A percentile compares a stretch with the other conserved stretches of the same genome.
These are phyloP conservation scores for Senecio squalidus DNA, from an alignment of 140 eudicot genomes.

Conservation along the genomic window DNA sequence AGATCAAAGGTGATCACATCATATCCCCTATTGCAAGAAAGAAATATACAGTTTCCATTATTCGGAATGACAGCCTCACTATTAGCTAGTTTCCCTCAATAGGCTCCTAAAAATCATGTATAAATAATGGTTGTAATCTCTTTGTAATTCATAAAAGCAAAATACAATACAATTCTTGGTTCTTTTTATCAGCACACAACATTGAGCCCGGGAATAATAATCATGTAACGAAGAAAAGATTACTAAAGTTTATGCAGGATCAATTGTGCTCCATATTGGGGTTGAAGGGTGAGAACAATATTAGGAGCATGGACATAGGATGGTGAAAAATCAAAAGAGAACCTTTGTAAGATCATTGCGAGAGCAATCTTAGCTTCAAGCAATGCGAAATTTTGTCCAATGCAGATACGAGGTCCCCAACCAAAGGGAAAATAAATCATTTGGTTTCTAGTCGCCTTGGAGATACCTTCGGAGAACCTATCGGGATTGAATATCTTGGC, in stretches of 20 bases:
- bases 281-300: slow-evolving; percentile 28
- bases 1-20: not conserved
- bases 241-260: slow-evolving; percentile 14
- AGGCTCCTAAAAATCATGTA: not conserved
- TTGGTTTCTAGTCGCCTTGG: slow-evolving; percentile 42
- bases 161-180: not conserved
- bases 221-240: not conserved
- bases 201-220: not conserved
- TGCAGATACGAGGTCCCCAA: slow-evolving; percentile 42
- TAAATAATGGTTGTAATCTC: not conserved
- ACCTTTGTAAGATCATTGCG: slow-evolving; percentile 40
- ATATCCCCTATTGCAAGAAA: not conserved
- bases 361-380: slow-evolving; percentile 47
- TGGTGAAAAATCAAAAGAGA: slow-evolving; percentile 37
- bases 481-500: slow-evolving; percentile 51
- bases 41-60: not conserved
- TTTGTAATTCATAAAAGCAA: not conserved
- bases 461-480: slow-evolving; percentile 42
- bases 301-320: slow-evolving; percentile 48
- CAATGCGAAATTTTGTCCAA: slow-evolving; percentile 50
- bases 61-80: not conserved
- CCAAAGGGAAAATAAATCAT: slow-evolving; percentile 39
- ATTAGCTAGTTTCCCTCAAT: not conserved
- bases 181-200: not conserved
- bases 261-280: slow-evolving; percentile 31